These are phyloP conservation scores for Oxyria digyna DNA, from an alignment of 148 eudicot species.

Conservation along the genomic window DNA sequence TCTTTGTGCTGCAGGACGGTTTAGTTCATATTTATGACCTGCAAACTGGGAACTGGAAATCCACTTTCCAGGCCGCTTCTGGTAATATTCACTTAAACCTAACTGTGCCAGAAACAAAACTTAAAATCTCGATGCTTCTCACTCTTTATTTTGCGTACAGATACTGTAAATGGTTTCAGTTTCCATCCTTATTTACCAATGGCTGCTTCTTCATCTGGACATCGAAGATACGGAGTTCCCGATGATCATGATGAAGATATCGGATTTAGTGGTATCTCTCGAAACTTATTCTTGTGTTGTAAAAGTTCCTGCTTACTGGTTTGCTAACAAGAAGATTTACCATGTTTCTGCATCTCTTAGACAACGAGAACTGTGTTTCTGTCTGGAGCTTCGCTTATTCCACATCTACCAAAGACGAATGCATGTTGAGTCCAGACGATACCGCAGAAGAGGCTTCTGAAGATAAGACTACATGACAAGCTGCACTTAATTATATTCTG, in stretches of 20 bases:
- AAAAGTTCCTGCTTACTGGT: not conserved
- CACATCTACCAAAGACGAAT: not conserved
- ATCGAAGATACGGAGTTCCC: slow-evolving; percentile 55
- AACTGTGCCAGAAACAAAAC: not conserved
- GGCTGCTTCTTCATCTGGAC: slow-evolving; percentile 95
- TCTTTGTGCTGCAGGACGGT: slow-evolving; percentile 50
- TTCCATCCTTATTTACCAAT: slow-evolving; percentile 90
- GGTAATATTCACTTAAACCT: slow-evolving; percentile 25
- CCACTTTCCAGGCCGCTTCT: slow-evolving; percentile 85
- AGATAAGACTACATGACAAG: not conserved
- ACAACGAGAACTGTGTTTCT: slow-evolving; percentile 10
- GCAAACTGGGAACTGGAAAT: slow-evolving; percentile 91
- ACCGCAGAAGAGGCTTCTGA: not conserved
- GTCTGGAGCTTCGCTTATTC: slow-evolving; percentile 7
- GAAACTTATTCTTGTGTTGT: not conserved
- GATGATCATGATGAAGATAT: slow-evolving; percentile 50
- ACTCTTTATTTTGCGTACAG: slow-evolving; percentile 26
- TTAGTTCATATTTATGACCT: slow-evolving; percentile 85
- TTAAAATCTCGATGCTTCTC: not conserved
- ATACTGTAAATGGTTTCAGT: slow-evolving; percentile 80
- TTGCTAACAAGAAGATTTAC: not conserved
- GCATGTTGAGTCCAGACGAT: not conserved
- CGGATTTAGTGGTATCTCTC: slow-evolving; percentile 40
- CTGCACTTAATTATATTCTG: too few relatives aligned
- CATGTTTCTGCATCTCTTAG: not conserved